phyloP scores from a whole-genome alignment of 2,329 filamentous ascomycete genomes.

The Aspergillus carbonarius region DNA sequence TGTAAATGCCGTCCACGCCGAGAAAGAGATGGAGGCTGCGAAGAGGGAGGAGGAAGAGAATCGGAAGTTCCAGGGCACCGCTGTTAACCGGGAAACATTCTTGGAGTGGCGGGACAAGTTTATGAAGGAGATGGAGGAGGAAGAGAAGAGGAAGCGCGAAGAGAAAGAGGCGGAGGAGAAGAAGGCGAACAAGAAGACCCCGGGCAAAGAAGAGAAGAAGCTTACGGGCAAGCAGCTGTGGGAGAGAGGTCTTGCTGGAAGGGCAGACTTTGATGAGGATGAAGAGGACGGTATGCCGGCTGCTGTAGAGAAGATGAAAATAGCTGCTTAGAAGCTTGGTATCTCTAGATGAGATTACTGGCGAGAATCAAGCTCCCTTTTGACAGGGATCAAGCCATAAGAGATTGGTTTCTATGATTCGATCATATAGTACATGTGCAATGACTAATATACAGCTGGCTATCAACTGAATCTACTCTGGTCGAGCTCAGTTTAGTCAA shows the following conservation, averaged over 20 bases:
- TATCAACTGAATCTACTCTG: too few species aligned
- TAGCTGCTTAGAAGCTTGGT: slow-evolving; percentile 52
- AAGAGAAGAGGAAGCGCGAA: slow-evolving; percentile 62
- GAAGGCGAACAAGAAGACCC: slow-evolving; percentile 75
- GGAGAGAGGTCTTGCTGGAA: slow-evolving; percentile 69
- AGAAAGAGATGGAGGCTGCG: slow-evolving; percentile 54
- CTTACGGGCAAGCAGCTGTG: slow-evolving; percentile 74
- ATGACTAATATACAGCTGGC: too few species aligned
- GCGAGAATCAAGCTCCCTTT: background rate
- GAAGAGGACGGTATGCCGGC: slow-evolving; percentile 62
- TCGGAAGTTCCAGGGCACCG: slow-evolving; percentile 88
- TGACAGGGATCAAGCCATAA: background rate
- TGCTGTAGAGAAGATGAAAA: slow-evolving; percentile 68
- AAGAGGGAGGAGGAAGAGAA: slow-evolving; percentile 86
- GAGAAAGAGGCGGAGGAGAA: slow-evolving; percentile 78
- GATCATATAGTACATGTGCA: background rate
- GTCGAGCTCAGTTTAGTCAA: too few species aligned
- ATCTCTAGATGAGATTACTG: slow-evolving; percentile 15
- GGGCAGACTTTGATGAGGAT: slow-evolving; percentile 65
- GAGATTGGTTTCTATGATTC: background rate
- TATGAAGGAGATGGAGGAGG: slow-evolving; percentile 74
- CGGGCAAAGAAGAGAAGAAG: slow-evolving; percentile 64
- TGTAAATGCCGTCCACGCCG: slow-evolving; percentile 60
- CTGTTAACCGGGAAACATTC: slow-evolving; percentile 85
- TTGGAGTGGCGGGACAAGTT: slow-evolving; percentile 79